A percentile compares a stretch with the other conserved stretches of the same genome.
phyloP scores from a whole-genome alignment of 2,329 filamentous ascomycete species.

The Hypoxylon sp. region DNA sequence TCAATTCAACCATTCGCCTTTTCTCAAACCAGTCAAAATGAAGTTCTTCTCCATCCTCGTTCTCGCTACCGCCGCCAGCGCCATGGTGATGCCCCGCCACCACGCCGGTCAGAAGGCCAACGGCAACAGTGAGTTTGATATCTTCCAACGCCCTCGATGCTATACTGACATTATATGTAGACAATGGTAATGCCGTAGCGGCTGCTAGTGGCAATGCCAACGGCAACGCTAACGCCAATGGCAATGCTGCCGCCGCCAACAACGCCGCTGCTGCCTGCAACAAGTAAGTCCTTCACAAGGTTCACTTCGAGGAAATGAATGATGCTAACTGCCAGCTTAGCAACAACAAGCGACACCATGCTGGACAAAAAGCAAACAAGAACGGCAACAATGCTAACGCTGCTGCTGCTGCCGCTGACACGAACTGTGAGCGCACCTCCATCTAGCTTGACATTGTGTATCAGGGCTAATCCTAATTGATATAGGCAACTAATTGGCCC shows the following conservation, averaged over 20 bases:
- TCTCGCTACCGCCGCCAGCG: constrained; percentile 47
- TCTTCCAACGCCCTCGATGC: background rate
- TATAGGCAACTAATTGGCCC: constrained; percentile 32
- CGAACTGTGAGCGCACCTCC: constrained; percentile 26
- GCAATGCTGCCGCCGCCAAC: constrained; percentile 3
- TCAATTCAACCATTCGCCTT: constrained; percentile 18
- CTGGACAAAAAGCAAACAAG: constrained; percentile 25
- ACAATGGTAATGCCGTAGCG: constrained; percentile 29
- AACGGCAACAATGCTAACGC: constrained; percentile 10
- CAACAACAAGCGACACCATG: constrained; percentile 28
- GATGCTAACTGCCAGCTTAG: constrained; percentile 14
- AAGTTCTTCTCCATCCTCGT: constrained; percentile 49
- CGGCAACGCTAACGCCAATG: background rate
- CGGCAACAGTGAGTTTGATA: constrained; percentile 32
- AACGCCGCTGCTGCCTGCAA: constrained; percentile 3
- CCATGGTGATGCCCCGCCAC: constrained; percentile 49
- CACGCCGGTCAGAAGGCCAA: constrained; percentile 46
- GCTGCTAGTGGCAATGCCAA: constrained; percentile 25
- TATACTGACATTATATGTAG: constrained; percentile 21
- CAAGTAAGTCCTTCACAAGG: background rate
- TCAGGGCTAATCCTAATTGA: constrained; percentile 4
- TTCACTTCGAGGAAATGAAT: background rate
- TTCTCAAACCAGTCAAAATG: constrained; percentile 44
- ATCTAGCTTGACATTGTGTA: background rate
- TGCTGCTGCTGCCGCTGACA: constrained; percentile 9